phyloP scores from a whole-genome alignment of 192 early-diverging fungal species.

The Entomortierella beljakovae region DNA sequence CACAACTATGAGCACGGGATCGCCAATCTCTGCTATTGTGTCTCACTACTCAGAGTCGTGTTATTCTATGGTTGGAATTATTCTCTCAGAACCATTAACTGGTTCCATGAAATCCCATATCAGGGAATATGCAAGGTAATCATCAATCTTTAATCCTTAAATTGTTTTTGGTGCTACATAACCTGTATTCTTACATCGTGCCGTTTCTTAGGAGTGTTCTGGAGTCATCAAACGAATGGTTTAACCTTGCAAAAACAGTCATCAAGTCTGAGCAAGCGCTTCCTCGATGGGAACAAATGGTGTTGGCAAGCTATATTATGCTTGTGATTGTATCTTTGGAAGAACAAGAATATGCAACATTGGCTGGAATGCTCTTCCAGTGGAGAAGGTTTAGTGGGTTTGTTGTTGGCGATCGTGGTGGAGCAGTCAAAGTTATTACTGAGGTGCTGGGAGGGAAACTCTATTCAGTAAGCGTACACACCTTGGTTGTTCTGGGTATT shows the following conservation, averaged over 20 bases:
- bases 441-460: slow-evolving; percentile 42
- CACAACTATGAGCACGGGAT: slow-evolving; percentile 53
- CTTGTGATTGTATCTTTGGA: slow-evolving; percentile 45
- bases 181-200: too few species aligned
- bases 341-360: slow-evolving; percentile 35
- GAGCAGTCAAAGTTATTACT: slow-evolving; percentile 47
- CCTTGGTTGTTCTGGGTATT: background rate
- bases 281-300: slow-evolving; percentile 53
- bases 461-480: slow-evolving; percentile 29
- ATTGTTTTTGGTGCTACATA: too few species aligned
- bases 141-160: background rate
- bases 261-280: slow-evolving; percentile 33
- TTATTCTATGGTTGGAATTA: slow-evolving; percentile 52
- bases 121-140: slow-evolving; percentile 52
- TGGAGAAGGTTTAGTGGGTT: slow-evolving; percentile 51
- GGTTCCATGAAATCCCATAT: slow-evolving; percentile 48
- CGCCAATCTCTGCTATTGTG: slow-evolving; percentile 41
- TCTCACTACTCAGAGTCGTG: slow-evolving; percentile 52
- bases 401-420: slow-evolving; percentile 50
- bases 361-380: slow-evolving; percentile 49
- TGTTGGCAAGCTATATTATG: slow-evolving; percentile 53
- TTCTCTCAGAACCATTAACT: slow-evolving; percentile 38
- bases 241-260: slow-evolving; percentile 42
- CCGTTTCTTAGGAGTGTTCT: slow-evolving; percentile 28
- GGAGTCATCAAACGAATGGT: slow-evolving; percentile 52